phyloP scores from a whole-genome alignment of 169 alveolate genomes.

The Amoebophrya sp. region DNA sequence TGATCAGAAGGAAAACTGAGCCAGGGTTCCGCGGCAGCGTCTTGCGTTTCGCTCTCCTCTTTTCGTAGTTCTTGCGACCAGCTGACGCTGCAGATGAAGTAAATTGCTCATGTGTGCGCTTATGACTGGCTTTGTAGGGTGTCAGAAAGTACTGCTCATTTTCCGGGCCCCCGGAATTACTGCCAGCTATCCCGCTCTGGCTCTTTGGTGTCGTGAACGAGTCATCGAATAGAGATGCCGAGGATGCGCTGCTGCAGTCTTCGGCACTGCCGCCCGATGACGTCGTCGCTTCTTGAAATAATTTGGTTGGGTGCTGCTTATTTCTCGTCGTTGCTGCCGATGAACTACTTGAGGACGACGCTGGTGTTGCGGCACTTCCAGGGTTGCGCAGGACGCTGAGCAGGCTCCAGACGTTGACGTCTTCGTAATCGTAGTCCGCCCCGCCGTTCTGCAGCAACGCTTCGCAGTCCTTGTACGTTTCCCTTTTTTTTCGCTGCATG shows the following conservation, averaged over 20 bases:
- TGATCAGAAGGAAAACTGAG: neutral
- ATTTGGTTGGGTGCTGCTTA: neutral
- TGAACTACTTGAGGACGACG: no score
- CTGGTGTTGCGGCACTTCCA: no score
- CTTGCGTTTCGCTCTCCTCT: neutral
- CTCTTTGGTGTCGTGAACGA: no score
- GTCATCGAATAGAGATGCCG: no score
- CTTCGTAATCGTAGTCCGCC: neutral
- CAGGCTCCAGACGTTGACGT: neutral
- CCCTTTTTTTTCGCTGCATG: neutral
- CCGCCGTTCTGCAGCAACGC: neutral
- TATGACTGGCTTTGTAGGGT: no score
- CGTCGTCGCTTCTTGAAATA: neutral
- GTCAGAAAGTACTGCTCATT: no score
- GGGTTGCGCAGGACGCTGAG: neutral
- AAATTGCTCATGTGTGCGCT: no score
- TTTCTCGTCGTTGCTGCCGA: no score
- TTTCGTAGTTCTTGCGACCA: neutral
- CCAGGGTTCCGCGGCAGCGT: neutral
- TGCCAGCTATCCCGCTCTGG: no score
- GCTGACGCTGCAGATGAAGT: no score
- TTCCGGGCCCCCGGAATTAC: neutral
- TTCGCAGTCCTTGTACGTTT: neutral
- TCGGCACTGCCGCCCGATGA: neutral
- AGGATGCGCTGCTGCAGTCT: neutral